Base-by-base conservation (phyloP, 768 basidiomycete genomes). In the Leucocoprinus leucothites region DNA sequence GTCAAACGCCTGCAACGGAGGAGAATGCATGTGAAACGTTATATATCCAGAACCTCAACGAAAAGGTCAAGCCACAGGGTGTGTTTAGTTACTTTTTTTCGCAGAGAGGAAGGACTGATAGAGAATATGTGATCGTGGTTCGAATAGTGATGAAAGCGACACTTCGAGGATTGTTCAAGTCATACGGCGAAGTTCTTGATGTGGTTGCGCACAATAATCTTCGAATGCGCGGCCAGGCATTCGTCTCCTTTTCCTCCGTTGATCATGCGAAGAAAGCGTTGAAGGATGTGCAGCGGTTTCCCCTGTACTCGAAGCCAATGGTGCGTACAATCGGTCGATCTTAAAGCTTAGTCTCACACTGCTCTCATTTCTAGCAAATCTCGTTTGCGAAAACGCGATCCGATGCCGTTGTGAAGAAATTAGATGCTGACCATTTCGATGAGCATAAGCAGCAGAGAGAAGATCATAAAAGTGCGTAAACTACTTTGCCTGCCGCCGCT, bases 201-300 rank as follows among this genome's bases (percentile, higher is more conserved):
- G 93, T 99, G n/a, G 89, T 94, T 18, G 94, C 95, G 9, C 97
- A 99, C 69, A 73, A 78, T 50, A 98, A 97, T 75, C 72, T 99
- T 57, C 86, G 97, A 36, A 99, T 99, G 97, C 82, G 97, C 36
- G 97, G 97, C 14, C 97, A 99, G 73, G 97, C 97, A 3, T 99
- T 99, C 67, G 92, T 99, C 35, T 93, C 91, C 35, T 97, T 99
- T 69, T 79, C 80, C 54, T 85, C 85, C 31, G 76, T 85, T 50
- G 93, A 98, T 56, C 81, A 82, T 55, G 97, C 97, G 34, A 87
- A 57, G 36, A 56, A 57, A 69, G 96, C 96, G 6, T 78, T 91
- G 81, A 92, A 83, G 75, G 97, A 99, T 69, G 94, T 98, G 38
- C 81, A 86, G 57, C 84, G 93, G 35, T 98, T 99, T 69, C 97